Evolutionary conservation across 2,329 filamentous ascomycete species (phyloP), one percentile per base, ranked within the genome.

Genomic region (Alternaria metachromatica): DNA sequence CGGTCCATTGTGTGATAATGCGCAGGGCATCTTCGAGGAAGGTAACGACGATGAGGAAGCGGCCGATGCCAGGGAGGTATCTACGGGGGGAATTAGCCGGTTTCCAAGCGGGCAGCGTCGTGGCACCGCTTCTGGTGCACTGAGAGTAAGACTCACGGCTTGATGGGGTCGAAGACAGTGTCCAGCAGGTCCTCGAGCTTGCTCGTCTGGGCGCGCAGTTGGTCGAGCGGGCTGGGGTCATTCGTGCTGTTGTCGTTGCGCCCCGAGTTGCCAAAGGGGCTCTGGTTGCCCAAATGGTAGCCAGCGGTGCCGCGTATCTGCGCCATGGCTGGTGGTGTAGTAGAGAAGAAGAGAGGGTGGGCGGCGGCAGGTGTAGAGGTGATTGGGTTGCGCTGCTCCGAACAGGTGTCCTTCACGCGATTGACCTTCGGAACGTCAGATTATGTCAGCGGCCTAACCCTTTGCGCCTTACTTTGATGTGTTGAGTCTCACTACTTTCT

Each of bases 171-270:
- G 76, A 93, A 91, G 76, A 94, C 72, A 26, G 88, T 92, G 82
- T 98, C 96, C 78, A 99, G 83, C 79, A 92, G 84, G 80, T 99
- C 96, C 84, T 99, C 96, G 71, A 99, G 95, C 87, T 97, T 98
- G 90, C 92, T 97, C 55, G 96, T 99, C 82, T 98, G 94, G 81
- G 94, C 89, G 69, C 96, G 88, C 78, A 99, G 93, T 75, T 93
- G 88, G 81, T 97, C 96, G 72, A 99, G 88, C 62, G 91, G 89
- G 80, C 89, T 93, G 53, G 90, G 87, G 74, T 94, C 90, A 78
- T 86, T 87, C 62, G 85, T 87, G 63, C 86, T 88, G 45, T 71
- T 74, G 71, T 91, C 87, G 71, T 80, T 83, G 69, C 83, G 84
- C 74, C 84, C 86, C 63, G 85, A 85, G 51, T 86, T 88, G 68